Evolutionary conservation across 2,329 filamentous ascomycete genomes (phyloP).

Genomic region (Aspergillus fumigatiaffinis): DNA sequence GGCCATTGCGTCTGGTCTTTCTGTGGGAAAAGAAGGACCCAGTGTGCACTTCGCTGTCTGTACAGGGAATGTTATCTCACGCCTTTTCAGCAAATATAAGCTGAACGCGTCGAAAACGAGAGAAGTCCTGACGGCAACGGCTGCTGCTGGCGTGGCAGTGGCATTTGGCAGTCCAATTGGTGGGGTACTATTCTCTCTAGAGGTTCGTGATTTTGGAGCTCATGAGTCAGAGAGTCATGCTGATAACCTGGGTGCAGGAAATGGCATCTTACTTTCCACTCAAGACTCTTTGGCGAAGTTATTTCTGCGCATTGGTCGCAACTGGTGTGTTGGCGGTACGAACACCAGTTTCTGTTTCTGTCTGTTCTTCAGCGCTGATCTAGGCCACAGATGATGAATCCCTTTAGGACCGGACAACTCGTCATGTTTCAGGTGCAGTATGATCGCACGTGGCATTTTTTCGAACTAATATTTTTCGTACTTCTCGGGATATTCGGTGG

Average conservation of each 20-base stretch:
- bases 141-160: constrained; percentile 90
- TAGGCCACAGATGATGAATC: constrained; percentile 72
- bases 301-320: constrained; percentile 94
- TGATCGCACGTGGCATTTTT: constrained; percentile 96
- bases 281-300: constrained; percentile 96
- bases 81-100: constrained; percentile 87
- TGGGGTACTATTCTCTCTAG: constrained; percentile 90
- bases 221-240: background rate
- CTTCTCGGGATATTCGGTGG: constrained; percentile 90
- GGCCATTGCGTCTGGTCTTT: constrained; percentile 88
- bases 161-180: constrained; percentile 97
- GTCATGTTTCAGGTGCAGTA: constrained; percentile 99
- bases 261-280: constrained; percentile 96
- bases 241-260: constrained; percentile 50
- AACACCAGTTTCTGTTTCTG: constrained; percentile 4
- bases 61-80: constrained; percentile 92
- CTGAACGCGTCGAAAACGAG: constrained; percentile 89
- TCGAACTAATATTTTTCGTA: constrained; percentile 89
- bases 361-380: background rate
- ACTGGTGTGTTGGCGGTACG: constrained; percentile 77
- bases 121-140: constrained; percentile 91
- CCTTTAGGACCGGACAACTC: constrained; percentile 91
- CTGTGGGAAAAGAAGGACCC: constrained; percentile 93
- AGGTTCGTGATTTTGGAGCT: constrained; percentile 43
- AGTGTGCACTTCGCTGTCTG: constrained; percentile 99